Evolutionary conservation across 345 rosid species (phyloP).

Genomic region (Citrus inodora): DNA sequence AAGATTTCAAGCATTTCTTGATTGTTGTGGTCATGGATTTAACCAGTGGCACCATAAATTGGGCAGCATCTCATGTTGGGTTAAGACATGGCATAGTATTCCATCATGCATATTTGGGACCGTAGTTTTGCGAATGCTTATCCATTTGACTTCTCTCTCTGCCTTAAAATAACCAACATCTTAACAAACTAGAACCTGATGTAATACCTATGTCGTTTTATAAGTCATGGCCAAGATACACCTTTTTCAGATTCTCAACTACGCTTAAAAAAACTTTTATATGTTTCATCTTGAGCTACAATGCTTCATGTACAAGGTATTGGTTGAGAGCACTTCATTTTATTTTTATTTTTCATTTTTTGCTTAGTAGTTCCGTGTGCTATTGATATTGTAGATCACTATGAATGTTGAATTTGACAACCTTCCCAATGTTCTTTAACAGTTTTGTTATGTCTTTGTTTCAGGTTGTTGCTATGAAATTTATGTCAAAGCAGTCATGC

Average conservation of each 20-base stretch:
- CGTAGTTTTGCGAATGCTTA: background rate
- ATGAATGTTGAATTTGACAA: background rate
- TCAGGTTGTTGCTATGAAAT: conserved; percentile 97
- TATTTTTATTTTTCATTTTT: background rate
- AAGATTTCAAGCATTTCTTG: background rate
- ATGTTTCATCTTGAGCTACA: background rate
- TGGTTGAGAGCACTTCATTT: background rate
- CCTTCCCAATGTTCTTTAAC: background rate
- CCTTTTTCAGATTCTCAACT: background rate
- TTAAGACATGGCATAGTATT: background rate
- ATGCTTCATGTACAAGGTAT: background rate
- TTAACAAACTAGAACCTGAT: background rate
- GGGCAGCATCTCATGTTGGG: background rate
- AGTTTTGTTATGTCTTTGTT: background rate
- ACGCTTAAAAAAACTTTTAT: background rate
- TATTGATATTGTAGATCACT: background rate
- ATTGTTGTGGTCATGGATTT: background rate
- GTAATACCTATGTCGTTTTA: background rate
- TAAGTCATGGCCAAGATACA: background rate
- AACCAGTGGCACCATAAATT: background rate
- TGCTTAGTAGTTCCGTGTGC: background rate
- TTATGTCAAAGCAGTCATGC: conserved; percentile 65
- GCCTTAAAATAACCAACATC: background rate
- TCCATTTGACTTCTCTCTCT: background rate
- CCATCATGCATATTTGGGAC: background rate